Evolutionary conservation across 1,284 basidiomycete species (phyloP).

Genomic region (Trichosporon sp.): DNA sequence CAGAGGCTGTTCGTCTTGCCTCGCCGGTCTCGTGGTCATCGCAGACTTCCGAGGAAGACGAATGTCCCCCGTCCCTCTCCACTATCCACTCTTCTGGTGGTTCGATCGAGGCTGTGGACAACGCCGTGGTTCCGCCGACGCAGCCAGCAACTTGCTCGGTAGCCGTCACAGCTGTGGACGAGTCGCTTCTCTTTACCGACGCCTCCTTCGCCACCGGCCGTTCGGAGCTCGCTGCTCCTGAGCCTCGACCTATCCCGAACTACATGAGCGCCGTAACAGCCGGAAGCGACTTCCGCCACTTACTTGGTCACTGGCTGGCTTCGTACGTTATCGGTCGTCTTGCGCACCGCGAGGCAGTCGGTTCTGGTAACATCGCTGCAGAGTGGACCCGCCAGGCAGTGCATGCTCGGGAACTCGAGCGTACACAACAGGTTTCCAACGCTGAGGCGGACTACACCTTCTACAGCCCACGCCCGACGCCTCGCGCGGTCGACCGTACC

Average conservation of each 20-base stretch:
- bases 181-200: not conserved
- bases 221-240: not conserved
- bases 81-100: not conserved
- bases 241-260: not conserved
- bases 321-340: constrained; percentile 12
- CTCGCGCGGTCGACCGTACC: not conserved
- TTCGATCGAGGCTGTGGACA: not conserved
- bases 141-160: not conserved
- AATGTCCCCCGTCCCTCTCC: not conserved
- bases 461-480: not conserved
- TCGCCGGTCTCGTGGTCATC: not conserved
- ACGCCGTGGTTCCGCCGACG: not conserved
- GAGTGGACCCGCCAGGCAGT: not conserved
- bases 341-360: not conserved
- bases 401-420: not conserved
- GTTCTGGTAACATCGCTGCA: not conserved
- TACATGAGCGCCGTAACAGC: not conserved
- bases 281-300: not conserved
- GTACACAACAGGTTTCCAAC: not conserved
- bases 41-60: not conserved
- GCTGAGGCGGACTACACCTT: not conserved
- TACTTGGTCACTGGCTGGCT: constrained; percentile 11
- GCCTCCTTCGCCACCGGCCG: not conserved
- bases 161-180: not conserved
- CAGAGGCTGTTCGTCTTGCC: not conserved